Percentiles rank a stretch among this genome's conserved stretches.
These are phyloP conservation scores for Aspergillus spinulosporus DNA, from an alignment of 2,329 filamentous ascomycete genomes.

Conservation along the genomic window DNA sequence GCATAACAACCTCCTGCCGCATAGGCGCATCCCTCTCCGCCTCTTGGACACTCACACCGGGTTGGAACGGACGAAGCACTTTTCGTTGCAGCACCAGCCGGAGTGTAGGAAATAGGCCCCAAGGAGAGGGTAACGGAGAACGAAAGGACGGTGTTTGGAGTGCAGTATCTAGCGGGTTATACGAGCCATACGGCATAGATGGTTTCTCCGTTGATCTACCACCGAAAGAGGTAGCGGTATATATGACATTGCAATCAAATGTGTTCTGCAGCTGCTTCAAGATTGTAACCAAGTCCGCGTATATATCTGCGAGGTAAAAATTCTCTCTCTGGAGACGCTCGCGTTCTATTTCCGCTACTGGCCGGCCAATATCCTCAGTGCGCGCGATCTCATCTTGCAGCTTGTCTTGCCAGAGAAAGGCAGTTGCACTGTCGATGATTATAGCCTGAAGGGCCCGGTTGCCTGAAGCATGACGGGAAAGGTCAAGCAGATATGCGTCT, in stretches of 20 bases:
- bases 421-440: slow-evolving; percentile 55
- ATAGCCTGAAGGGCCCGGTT: slow-evolving; percentile 52
- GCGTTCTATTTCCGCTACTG: slow-evolving; percentile 29
- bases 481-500: slow-evolving; percentile 53
- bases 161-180: slow-evolving; percentile 11
- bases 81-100: slow-evolving; percentile 41
- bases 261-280: slow-evolving; percentile 38
- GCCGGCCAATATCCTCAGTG: slow-evolving; percentile 39
- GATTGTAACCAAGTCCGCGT: slow-evolving; percentile 29
- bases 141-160: slow-evolving; percentile 31
- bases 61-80: slow-evolving; percentile 38
- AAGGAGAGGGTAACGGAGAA: slow-evolving; percentile 39
- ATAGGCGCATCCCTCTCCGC: slow-evolving; percentile 37
- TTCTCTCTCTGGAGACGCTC: slow-evolving; percentile 29
- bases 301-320: slow-evolving; percentile 36
- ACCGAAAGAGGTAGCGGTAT: slow-evolving; percentile 35
- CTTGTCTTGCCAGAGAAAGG: slow-evolving; percentile 58
- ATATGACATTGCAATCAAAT: slow-evolving; percentile 44
- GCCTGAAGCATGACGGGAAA: slow-evolving; percentile 47
- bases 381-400: slow-evolving; percentile 46
- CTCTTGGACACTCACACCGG: slow-evolving; percentile 34
- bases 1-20: slow-evolving; percentile 37
- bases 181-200: slow-evolving; percentile 24
- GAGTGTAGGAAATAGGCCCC: slow-evolving; percentile 41
- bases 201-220: slow-evolving; percentile 20